These are phyloP conservation scores for Lolium perenne DNA, from an alignment of 176 grass and related monocot genomes.

Conservation along the genomic window DNA sequence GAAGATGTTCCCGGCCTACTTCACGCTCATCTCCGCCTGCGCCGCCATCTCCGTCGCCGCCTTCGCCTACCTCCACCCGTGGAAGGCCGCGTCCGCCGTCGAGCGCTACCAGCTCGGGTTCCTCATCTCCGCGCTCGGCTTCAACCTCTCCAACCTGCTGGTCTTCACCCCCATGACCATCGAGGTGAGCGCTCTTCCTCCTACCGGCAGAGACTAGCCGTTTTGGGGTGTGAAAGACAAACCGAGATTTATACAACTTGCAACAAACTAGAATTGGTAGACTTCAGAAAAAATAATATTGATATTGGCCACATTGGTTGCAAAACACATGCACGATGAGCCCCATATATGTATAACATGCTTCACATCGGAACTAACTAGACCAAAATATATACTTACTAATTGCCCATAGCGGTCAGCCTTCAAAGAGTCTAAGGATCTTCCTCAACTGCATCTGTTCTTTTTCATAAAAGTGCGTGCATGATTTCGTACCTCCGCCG, in stretches of 20 bases:
- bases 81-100: constrained; percentile 68
- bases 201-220: background rate
- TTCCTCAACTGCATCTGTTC: background rate
- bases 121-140: constrained; percentile 76
- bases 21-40: constrained; percentile 71
- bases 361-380: background rate
- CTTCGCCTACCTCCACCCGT: constrained; percentile 93
- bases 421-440: background rate
- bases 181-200: constrained; percentile 54
- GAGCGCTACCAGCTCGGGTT: constrained; percentile 94
- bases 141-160: constrained; percentile 87
- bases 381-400: background rate
- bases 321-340: background rate
- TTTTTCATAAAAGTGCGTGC: too few species aligned
- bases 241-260: background rate
- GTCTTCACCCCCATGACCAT: constrained; percentile 98
- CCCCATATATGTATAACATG: background rate
- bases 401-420: background rate
- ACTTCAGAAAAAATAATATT: background rate
- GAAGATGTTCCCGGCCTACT: constrained; percentile 99
- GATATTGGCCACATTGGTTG: background rate
- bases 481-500: background rate
- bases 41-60: constrained; percentile 74
- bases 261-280: background rate
- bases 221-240: background rate